phyloP scores from a whole-genome alignment of 164 flowering plant species.

The Tetrastigma voinierianum region DNA sequence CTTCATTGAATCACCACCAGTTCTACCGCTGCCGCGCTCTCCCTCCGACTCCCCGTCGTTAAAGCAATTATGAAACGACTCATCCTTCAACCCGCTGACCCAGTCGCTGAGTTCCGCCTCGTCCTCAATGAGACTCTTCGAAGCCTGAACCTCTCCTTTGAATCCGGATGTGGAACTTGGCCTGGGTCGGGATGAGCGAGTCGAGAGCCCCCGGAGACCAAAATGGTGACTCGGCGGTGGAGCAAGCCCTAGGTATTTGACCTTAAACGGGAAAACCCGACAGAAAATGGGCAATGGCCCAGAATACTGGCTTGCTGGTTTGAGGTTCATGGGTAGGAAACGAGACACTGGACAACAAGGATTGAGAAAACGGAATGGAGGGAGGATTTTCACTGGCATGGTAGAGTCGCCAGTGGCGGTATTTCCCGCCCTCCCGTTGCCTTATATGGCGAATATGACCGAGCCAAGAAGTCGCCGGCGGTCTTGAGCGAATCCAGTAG shows the following conservation, averaged over 20 bases:
- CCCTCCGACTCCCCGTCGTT: slow-evolving; percentile 20
- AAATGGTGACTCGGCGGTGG: slow-evolving; percentile 1
- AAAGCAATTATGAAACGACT: slow-evolving; percentile 30
- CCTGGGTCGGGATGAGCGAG: slow-evolving; percentile 35
- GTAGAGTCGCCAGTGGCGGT: background rate
- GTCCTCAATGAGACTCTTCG: slow-evolving; percentile 72
- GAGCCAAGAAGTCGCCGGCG: background rate
- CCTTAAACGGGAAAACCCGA: slow-evolving; percentile 45
- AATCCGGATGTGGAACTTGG: slow-evolving; percentile 23
- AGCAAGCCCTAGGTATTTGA: slow-evolving; percentile 18
- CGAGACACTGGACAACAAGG: slow-evolving; percentile 25
- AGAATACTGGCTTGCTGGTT: slow-evolving; percentile 16
- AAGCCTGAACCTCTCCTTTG: slow-evolving; percentile 15
- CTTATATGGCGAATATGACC: background rate
- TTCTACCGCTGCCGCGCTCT: slow-evolving; percentile 14
- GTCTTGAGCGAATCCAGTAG: background rate
- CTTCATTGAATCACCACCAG: slow-evolving; percentile 12
- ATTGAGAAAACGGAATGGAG: slow-evolving; percentile 34
- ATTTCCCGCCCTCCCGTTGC: background rate
- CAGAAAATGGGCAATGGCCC: slow-evolving; percentile 30
- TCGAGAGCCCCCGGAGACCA: slow-evolving; percentile 29
- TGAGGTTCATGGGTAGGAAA: slow-evolving; percentile 28
- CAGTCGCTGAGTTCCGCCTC: slow-evolving; percentile 74
- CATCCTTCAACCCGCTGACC: slow-evolving; percentile 53
- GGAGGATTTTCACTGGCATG: slow-evolving; percentile 49